These are phyloP conservation scores for Leptographium galeiforme DNA, from an alignment of 2,329 filamentous ascomycete species.

Conservation along the genomic window DNA sequence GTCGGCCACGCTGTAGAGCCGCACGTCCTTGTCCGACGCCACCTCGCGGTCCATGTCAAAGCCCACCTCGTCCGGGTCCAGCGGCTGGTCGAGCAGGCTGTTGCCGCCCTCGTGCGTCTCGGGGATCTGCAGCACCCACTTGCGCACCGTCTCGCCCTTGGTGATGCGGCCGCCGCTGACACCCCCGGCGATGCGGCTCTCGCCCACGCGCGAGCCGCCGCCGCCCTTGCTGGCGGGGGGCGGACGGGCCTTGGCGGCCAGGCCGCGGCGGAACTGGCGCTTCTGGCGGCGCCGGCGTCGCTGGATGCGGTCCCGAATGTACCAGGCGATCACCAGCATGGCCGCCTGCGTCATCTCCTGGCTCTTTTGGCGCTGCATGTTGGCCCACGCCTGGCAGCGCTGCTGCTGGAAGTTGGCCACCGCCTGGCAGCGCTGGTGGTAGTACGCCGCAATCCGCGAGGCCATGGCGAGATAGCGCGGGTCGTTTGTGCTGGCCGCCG, in stretches of 20 bases:
- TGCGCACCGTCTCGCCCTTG: conserved; percentile 27
- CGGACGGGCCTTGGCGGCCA: conserved; percentile 11
- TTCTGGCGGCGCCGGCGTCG: conserved; percentile 27
- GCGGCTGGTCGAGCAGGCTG: conserved; percentile 11
- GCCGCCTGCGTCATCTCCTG: conserved; percentile 35
- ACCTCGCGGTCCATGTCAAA: conserved; percentile 28
- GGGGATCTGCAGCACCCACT: conserved; percentile 29
- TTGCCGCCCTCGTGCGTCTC: conserved; percentile 12
- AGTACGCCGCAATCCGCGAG: conserved; percentile 32
- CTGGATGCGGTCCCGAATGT: conserved; percentile 32
- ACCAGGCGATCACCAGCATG: conserved; percentile 36
- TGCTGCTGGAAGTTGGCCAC: conserved; percentile 33
- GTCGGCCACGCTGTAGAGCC: conserved; percentile 30
- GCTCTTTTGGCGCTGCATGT: conserved; percentile 30
- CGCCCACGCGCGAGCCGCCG: not conserved
- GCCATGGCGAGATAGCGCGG: conserved; percentile 31
- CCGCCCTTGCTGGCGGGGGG: not conserved
- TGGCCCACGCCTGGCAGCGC: conserved; percentile 33
- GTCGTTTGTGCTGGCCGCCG: conserved; percentile 16
- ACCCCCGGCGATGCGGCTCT: not conserved
- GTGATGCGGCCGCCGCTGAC: conserved; percentile 12
- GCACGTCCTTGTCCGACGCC: conserved; percentile 26
- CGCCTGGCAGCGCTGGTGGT: conserved; percentile 34
- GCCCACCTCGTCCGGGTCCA: conserved; percentile 24
- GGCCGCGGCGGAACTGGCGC: conserved; percentile 25